Evolutionary conservation across 1,284 basidiomycete species (phyloP).

Genomic region (Boletus semigastroideus): DNA sequence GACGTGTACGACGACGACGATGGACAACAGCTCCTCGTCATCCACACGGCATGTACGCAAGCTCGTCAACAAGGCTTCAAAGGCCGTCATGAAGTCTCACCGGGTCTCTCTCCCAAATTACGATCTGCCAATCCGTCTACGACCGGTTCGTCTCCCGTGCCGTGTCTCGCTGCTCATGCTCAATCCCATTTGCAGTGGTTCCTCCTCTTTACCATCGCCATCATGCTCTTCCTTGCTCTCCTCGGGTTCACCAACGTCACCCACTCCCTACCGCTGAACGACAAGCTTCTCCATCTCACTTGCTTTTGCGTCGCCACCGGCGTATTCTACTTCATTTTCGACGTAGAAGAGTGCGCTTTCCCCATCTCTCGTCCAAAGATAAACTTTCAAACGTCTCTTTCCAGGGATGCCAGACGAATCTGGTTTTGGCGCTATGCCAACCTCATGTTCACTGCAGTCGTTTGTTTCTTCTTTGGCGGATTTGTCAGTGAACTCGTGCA

Average conservation of each 20-base stretch:
- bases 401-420: conserved; percentile 68
- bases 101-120: conserved; percentile 59
- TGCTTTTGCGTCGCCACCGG: conserved; percentile 77
- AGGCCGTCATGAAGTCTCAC: conserved; percentile 57
- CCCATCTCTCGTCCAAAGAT: not conserved
- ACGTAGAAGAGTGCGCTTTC: conserved; percentile 75
- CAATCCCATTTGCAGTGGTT: conserved; percentile 59
- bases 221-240: conserved; percentile 68
- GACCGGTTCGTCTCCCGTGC: conserved; percentile 54
- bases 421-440: conserved; percentile 84
- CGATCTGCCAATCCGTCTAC: conserved; percentile 67
- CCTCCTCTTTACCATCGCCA: conserved; percentile 57
- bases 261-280: conserved; percentile 67
- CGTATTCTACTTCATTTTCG: conserved; percentile 85
- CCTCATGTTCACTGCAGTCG: conserved; percentile 63
- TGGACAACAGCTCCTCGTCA: conserved; percentile 13
- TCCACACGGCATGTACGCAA: conserved; percentile 29
- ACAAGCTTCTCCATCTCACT: conserved; percentile 83
- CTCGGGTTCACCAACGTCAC: conserved; percentile 74
- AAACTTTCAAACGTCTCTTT: not conserved
- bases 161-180: conserved; percentile 6
- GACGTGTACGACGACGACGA: conserved; percentile 6
- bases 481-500: conserved; percentile 87
- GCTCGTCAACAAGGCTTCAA: conserved; percentile 38
- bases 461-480: conserved; percentile 79